Conservation (phyloP, 2,329 filamentous ascomycete species). For the Zasmidium angulare region DNA sequence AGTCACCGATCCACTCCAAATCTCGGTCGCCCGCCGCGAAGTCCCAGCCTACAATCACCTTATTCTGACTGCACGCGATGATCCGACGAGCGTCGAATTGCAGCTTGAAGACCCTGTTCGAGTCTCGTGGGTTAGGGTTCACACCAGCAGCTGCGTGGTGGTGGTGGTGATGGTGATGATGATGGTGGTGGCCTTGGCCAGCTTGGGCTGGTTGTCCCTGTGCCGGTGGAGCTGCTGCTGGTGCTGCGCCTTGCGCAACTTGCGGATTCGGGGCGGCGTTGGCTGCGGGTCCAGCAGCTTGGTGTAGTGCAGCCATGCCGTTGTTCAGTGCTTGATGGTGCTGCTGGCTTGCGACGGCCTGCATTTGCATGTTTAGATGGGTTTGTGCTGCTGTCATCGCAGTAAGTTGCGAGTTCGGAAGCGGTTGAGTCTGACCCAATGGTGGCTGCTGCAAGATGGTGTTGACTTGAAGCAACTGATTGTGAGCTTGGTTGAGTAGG, state of each 20-base stretch:
- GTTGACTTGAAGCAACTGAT: constrained; percentile 18
- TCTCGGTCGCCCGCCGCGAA: constrained; percentile 86
- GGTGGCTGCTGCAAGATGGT: constrained; percentile 16
- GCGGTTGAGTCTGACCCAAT: constrained; percentile 4
- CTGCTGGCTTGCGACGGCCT: constrained; percentile 15
- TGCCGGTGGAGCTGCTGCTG: constrained; percentile 23
- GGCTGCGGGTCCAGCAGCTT: not conserved
- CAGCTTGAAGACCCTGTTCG: constrained; percentile 82
- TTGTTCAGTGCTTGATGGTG: constrained; percentile 14
- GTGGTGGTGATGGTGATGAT: constrained; percentile 24
- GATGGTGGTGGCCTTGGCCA: constrained; percentile 21
- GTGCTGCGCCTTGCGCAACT: constrained; percentile 18
- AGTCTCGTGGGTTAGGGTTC: constrained; percentile 34
- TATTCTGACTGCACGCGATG: constrained; percentile 90
- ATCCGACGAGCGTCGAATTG: constrained; percentile 94
- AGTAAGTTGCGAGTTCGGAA: constrained; percentile 15
- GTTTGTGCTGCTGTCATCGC: constrained; percentile 18
- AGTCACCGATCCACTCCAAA: constrained; percentile 35
- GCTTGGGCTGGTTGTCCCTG: not conserved
- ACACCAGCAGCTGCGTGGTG: constrained; percentile 20
- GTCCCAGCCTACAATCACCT: constrained; percentile 94
- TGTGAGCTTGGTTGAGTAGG: constrained; percentile 21
- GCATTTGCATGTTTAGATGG: constrained; percentile 17
- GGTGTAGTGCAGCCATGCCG: constrained; percentile 1
- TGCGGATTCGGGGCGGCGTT: not conserved